phyloP scores from a whole-genome alignment of 148 eudicot species.

The Rhododendron kiyosumense region DNA sequence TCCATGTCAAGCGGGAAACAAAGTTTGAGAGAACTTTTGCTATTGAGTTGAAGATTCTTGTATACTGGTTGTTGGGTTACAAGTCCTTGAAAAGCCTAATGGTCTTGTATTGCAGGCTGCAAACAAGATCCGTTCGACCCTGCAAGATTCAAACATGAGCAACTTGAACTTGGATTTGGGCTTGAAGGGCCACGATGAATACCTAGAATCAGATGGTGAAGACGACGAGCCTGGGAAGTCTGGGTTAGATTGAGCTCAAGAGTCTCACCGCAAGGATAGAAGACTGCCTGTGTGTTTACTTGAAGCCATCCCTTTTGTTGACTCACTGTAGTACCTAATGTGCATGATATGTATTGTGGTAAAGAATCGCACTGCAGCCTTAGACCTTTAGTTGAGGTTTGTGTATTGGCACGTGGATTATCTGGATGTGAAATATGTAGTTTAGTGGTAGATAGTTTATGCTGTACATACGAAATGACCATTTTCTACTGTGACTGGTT shows the following conservation, averaged over 20 bases:
- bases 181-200: not conserved
- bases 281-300: not conserved
- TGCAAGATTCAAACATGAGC: not conserved
- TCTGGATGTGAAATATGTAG: not conserved
- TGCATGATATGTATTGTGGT: not conserved
- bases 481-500: not conserved
- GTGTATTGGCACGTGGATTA: not conserved
- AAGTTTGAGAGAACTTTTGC: not conserved
- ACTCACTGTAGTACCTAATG: not conserved
- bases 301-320: not conserved
- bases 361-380: not conserved
- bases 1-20: not conserved
- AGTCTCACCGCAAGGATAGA: not conserved
- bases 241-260: not conserved
- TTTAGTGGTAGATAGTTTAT: not conserved
- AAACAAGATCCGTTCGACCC: not conserved
- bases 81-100: not conserved
- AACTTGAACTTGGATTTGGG: conserved; percentile 1
- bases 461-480: not conserved
- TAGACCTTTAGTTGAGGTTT: not conserved
- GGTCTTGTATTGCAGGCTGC: not conserved
- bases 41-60: not conserved
- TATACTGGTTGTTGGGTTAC: not conserved
- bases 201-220: not conserved
- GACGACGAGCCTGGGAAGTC: not conserved